A percentile compares a stretch with the other conserved stretches of the same genome.
Conservation (phyloP, 352 stramenopile species). For the Phytophthora syringae region DNA sequence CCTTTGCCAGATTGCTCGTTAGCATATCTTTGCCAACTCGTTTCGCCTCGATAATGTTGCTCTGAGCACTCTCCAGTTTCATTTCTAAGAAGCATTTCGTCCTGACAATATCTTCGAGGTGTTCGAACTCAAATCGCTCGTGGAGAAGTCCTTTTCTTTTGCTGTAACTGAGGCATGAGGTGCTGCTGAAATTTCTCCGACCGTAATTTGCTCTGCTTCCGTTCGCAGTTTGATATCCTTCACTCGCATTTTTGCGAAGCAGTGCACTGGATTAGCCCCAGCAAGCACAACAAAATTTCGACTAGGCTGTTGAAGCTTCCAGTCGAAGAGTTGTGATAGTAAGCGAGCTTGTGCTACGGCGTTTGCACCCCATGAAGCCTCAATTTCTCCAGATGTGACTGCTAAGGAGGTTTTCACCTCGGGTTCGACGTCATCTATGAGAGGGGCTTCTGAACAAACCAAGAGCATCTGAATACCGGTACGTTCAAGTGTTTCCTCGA, state of each 20-base stretch:
- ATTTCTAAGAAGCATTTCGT: conserved; percentile 41
- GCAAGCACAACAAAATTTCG: conserved; percentile 54
- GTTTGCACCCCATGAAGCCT: conserved; percentile 52
- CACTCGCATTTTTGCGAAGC: conserved; percentile 45
- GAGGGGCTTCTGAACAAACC: conserved; percentile 58
- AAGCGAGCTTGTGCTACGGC: conserved; percentile 47
- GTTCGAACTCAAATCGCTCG: conserved; percentile 61
- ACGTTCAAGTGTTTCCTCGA: conserved; percentile 51
- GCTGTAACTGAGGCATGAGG: background rate
- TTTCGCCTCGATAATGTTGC: conserved; percentile 12
- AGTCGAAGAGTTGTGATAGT: conserved; percentile 67
- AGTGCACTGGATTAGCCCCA: conserved; percentile 45
- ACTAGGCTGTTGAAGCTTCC: conserved; percentile 61
- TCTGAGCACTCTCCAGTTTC: conserved; percentile 13
- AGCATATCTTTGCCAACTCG: conserved; percentile 29
- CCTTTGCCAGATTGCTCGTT: conserved; percentile 25
- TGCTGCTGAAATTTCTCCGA: conserved; percentile 44
- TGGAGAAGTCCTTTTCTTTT: conserved; percentile 33
- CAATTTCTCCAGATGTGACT: conserved; percentile 18
- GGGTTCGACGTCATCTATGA: conserved; percentile 42
- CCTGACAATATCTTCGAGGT: conserved; percentile 28
- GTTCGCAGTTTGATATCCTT: conserved; percentile 58
- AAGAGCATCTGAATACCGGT: conserved; percentile 43
- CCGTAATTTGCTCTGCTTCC: conserved; percentile 47
- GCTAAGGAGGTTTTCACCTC: background rate